Conservation (phyloP, 495 filamentous ascomycete genomes). For the Parachaetomium inaequale region DNA sequence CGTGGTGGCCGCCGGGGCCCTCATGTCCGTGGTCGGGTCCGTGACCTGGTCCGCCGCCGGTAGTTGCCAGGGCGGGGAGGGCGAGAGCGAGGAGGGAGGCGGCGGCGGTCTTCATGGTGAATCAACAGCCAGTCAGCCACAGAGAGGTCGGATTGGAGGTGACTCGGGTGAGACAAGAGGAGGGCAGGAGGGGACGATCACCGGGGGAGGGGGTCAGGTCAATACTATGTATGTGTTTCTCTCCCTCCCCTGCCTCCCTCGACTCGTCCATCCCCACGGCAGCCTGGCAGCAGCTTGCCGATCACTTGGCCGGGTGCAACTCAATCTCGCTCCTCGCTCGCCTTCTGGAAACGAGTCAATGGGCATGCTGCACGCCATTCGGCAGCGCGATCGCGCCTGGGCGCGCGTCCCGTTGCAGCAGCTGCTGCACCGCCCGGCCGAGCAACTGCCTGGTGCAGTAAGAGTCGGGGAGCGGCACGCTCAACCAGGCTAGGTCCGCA, state of each 20-base stretch:
- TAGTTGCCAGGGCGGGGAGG: conserved; percentile 9
- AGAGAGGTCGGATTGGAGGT: background rate
- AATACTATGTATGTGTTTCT: background rate
- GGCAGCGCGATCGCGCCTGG: conserved; percentile 1
- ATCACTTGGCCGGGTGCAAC: background rate
- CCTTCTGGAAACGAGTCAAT: conserved; percentile 3
- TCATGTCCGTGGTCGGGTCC: background rate
- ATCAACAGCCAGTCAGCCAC: background rate
- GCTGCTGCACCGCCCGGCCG: conserved; percentile 5
- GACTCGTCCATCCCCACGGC: background rate
- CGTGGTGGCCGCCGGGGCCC: background rate
- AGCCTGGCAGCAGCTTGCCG: background rate
- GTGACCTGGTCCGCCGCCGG: conserved; percentile 4
- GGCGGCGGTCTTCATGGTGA: conserved; percentile 18
- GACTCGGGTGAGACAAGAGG: background rate
- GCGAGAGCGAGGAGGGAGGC: conserved; percentile 14
- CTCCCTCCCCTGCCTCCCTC: background rate
- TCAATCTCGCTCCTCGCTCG: background rate
- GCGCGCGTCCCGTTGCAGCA: conserved; percentile 19
- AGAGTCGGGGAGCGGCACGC: background rate
- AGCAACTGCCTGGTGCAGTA: conserved; percentile 15
- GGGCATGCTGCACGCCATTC: conserved; percentile 4
- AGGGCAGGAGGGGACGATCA: background rate
- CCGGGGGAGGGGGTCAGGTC: background rate
- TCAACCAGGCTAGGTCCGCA: conserved; percentile 18